These are phyloP conservation scores for Mycotypha africana DNA, from an alignment of 371 early-diverging fungal species.

Conservation along the genomic window DNA sequence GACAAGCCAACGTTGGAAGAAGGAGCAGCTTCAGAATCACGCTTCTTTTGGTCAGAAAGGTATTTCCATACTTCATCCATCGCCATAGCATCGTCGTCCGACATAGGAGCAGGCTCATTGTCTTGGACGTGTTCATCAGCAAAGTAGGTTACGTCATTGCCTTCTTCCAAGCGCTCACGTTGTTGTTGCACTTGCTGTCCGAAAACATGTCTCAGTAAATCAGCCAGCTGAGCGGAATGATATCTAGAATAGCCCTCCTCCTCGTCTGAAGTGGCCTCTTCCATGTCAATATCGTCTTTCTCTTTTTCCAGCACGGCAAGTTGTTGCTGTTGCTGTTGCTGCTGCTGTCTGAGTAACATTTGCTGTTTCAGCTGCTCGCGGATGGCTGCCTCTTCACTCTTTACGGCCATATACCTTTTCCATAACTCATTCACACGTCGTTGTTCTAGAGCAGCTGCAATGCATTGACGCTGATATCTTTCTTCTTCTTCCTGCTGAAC, in stretches of 20 bases:
- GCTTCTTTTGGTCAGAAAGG: slow-evolving; percentile 6
- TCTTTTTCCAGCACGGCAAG: neutral
- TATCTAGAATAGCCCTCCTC: slow-evolving; percentile 8
- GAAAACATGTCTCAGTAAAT: slow-evolving; percentile 11
- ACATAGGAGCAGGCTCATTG: neutral
- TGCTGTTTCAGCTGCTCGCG: too few relatives aligned
- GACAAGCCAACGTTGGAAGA: neutral
- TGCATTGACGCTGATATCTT: slow-evolving; percentile 21
- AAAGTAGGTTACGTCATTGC: too few relatives aligned
- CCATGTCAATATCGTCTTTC: neutral
- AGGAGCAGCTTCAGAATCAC: neutral
- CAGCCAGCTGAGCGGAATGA: slow-evolving; percentile 11
- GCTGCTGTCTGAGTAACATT: neutral
- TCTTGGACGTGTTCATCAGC: neutral
- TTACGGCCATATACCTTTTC: slow-evolving; percentile 7
- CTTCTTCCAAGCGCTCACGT: neutral
- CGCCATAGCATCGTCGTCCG: neutral
- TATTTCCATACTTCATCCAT: slow-evolving; percentile 15
- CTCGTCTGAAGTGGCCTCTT: neutral
- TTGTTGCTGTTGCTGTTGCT: neutral
- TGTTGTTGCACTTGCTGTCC: slow-evolving; percentile 1
- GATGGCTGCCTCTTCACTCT: too few relatives aligned
- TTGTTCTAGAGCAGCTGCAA: slow-evolving; percentile 21
- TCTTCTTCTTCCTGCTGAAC: slow-evolving; percentile 17
- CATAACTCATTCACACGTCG: slow-evolving; percentile 2